A percentile compares a stretch with the other conserved stretches of the same genome.
Conservation (phyloP, 1,284 basidiomycete species). For the Butyriboletus appendiculatus region DNA sequence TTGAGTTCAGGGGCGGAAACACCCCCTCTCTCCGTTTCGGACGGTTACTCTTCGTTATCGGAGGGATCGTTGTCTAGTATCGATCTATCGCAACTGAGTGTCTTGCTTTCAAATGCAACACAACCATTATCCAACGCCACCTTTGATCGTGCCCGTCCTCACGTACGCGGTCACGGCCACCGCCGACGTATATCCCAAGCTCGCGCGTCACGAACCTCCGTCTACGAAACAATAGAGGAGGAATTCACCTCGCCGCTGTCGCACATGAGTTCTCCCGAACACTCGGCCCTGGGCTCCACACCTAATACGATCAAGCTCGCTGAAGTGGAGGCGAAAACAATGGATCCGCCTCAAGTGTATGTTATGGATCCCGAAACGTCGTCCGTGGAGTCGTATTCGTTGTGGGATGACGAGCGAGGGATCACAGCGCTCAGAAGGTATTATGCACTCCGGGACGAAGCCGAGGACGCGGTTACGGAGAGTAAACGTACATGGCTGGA, state of each 20-base stretch:
- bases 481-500: slow-evolving; percentile 67
- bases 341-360: slow-evolving; percentile 44
- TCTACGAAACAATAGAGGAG: slow-evolving; percentile 79
- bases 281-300: slow-evolving; percentile 1
- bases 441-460: slow-evolving; percentile 70
- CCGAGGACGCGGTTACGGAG: slow-evolving; percentile 62
- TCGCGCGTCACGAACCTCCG: slow-evolving; percentile 61
- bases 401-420: slow-evolving; percentile 66
- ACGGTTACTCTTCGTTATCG: slow-evolving; percentile 61
- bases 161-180: slow-evolving; percentile 64
- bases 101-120: slow-evolving; percentile 51
- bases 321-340: slow-evolving; percentile 31
- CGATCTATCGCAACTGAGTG: slow-evolving; percentile 62
- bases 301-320: slow-evolving; percentile 25
- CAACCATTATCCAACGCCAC: slow-evolving; percentile 37
- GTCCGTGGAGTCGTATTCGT: slow-evolving; percentile 44
- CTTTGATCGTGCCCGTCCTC: slow-evolving; percentile 43
- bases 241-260: slow-evolving; percentile 51
- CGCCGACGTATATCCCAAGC: slow-evolving; percentile 66
- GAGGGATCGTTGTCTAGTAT: slow-evolving; percentile 76
- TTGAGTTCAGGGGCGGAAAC: slow-evolving; percentile 62
- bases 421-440: slow-evolving; percentile 63
- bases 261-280: slow-evolving; percentile 24
- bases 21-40: slow-evolving; percentile 65
- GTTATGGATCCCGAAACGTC: slow-evolving; percentile 58